Conservation (phyloP, 352 stramenopile genomes). For the Pythium folliculosum region DNA sequence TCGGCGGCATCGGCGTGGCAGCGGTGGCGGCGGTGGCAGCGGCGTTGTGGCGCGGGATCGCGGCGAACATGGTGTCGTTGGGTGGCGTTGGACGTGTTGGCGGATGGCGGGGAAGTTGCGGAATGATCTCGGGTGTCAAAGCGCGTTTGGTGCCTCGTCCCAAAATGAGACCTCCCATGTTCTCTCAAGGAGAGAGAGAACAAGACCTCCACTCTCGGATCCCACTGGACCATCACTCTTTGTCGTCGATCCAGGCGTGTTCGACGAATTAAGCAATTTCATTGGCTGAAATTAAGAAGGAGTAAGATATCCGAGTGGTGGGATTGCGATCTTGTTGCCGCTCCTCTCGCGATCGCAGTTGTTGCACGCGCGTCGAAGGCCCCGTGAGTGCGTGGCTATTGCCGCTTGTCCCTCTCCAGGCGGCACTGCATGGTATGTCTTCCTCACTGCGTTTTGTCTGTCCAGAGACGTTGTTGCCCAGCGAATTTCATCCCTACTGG, state of each 20-base stretch:
- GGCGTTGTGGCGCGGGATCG: conserved; percentile 20
- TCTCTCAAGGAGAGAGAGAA: conserved; percentile 6
- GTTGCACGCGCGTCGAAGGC: too few relatives aligned
- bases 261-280: conserved; percentile 2
- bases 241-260: not conserved
- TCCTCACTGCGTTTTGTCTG: too few relatives aligned
- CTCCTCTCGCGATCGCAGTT: too few relatives aligned
- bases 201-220: conserved; percentile 22
- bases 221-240: conserved; percentile 25
- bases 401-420: too few relatives aligned
- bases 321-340: too few relatives aligned
- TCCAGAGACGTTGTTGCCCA: too few relatives aligned
- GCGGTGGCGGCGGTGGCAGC: not conserved
- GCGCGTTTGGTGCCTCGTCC: not conserved
- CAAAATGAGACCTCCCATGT: too few relatives aligned
- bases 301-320: not conserved
- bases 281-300: conserved; percentile 18
- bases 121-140: conserved; percentile 16
- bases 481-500: too few relatives aligned
- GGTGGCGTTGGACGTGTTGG: not conserved
- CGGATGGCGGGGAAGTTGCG: conserved; percentile 3
- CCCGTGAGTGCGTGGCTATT: too few relatives aligned
- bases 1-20: not conserved
- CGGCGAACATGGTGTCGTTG: conserved; percentile 24
- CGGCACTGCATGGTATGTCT: too few relatives aligned